Base-by-base conservation (phyloP, 177 flowering plant species). In the Vitis hybrid region DNA sequence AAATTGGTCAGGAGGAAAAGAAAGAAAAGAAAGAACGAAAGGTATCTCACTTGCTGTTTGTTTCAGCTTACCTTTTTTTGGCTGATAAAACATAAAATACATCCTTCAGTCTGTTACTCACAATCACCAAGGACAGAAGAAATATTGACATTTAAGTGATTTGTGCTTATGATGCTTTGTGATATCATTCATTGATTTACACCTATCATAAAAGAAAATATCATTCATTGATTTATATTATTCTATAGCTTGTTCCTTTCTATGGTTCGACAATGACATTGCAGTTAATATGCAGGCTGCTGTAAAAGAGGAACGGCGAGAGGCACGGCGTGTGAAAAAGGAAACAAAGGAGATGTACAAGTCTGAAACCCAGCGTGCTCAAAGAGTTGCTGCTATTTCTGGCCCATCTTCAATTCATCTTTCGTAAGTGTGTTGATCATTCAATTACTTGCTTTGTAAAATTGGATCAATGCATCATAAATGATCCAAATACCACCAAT, bases 21-120 rank as follows among this genome's bases (percentile, higher is more conserved):
- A 97, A 92, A 74, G 97, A 94, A 79, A 94, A 92, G 90, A 92
- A 91, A 83, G 97, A 90, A 76, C 73, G 97, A 46, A 94, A 91
- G 97, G 98, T 94, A 84, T 58, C 4, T 55, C 15, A 18, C 59
- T 5, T 24, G 6, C 62, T 60, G 17, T n/a, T 27, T 20, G 13
- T 58, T 51, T 58, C n/a, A 35, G 50, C n/a, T 32, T 71, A 21
- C 10, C 11, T 10, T 69, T 27, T 21, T 30, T 30, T 30, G 32
- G 32, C 32, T 30, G 32, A 30, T 30, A 30, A 30, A 30, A 30
- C 32, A 30, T 30, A 30, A 30, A 30, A 30, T 30, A 30, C 32
- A 30, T 30, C 32, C 32, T 30, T 30, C 32, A 30, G 32, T 30
- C 32, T 30, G 32, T 30, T 30, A 4, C 32, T 30, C 32, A 30